Evolutionary conservation across 2,329 filamentous ascomycete species (phyloP).

Genomic region (Epichloe elymi): DNA sequence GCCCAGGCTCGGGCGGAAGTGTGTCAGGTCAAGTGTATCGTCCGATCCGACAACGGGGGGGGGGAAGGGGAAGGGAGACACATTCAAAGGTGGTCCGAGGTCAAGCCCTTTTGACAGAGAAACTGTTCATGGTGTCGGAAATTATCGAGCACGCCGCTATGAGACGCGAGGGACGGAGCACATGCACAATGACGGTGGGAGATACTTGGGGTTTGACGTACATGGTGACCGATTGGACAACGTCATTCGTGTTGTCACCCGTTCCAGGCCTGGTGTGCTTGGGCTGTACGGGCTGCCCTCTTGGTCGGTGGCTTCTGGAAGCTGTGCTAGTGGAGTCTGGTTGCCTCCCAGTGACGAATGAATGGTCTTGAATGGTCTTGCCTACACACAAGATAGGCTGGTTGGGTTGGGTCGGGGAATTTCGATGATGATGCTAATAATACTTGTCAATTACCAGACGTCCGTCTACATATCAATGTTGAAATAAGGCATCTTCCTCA

Average conservation of each 20-base stretch:
- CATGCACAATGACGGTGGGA: not conserved
- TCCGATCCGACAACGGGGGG: not conserved
- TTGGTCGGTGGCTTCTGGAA: not conserved
- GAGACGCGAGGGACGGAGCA: not conserved
- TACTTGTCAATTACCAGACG: too few species aligned
- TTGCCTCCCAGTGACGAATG: not conserved
- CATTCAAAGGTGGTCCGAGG: too few species aligned
- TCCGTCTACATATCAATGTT: too few species aligned
- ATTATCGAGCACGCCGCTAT: not conserved
- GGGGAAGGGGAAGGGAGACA: not conserved
- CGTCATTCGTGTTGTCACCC: not conserved
- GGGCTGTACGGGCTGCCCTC: too few species aligned
- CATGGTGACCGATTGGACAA: slow-evolving; percentile 2
- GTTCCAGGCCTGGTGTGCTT: too few species aligned
- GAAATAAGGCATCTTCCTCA: too few species aligned
- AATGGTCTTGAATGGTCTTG: not conserved
- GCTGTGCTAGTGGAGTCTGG: not conserved
- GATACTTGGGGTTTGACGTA: not conserved
- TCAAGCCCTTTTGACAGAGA: not conserved
- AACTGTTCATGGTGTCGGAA: not conserved
- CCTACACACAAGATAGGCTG: too few species aligned
- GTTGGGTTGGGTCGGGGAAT: too few species aligned
- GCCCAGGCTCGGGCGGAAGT: not conserved
- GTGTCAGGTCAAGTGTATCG: not conserved
- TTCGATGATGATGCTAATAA: too few species aligned